Evolutionary conservation across 345 rosid genomes (phyloP), one percentile per base, ranked within the genome.

Genomic region (Schrenkiella parvula): DNA sequence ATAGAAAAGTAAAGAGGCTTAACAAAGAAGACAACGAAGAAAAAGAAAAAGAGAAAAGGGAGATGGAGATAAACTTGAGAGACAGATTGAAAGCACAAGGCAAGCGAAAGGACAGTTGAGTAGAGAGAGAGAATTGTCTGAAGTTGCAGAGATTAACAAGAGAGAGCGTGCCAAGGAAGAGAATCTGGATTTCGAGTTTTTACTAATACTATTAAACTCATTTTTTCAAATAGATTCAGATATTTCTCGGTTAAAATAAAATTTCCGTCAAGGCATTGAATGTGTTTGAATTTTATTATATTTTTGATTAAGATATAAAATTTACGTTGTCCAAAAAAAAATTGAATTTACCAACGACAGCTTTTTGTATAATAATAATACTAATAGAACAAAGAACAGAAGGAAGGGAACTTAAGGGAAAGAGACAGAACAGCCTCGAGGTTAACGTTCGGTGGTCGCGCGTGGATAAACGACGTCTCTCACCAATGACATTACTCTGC

Each of bases 361-460:
- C 65, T 44, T 63, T 44, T 43, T 7, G 21, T 14, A 28, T 53
- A n/a, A n/a, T n/a, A n/a, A n/a, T n/a, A n/a, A 28, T n/a, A 52
- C 6, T 51, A 42, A 62, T 14, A 5, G 9, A 37, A n/a, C 8
- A 64, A 12, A 66, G 57, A 66, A 34, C 58, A 23, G 19, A 52
- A 38, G 54, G 73, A 68, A 56, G 50, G 31, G 63, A 54, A 41
- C 63, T 3, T 68, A 26, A 25, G 64, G 29, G 73, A 56, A 54
- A 68, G 64, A 2, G 73, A 56, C 73, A 39, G 64, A 56, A 68
- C 73, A 68, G 18, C 73, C 73, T 69, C 73, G 73, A 69, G 73
- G 2, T 14, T 69, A 43, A 69, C 57, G 66, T 37, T 44, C 17
- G 3, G 14, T 56, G 55, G 73, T 69, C 73, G 73, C 73, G 73